These are phyloP conservation scores for Quercus aquifolioides DNA, from an alignment of 306 rosid genomes.

Conservation along the genomic window DNA sequence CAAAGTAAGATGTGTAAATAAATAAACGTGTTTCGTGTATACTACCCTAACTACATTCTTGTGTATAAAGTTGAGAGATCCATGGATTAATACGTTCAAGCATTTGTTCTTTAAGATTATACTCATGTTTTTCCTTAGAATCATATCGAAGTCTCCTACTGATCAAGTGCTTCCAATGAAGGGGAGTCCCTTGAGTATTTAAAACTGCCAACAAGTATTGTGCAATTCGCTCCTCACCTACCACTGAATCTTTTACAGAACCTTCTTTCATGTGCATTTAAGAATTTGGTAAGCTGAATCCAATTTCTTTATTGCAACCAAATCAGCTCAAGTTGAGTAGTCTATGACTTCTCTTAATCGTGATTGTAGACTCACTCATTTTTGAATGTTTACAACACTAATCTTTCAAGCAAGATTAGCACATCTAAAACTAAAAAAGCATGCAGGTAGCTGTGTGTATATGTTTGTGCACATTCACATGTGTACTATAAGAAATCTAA, in stretches of 20 bases:
- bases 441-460: too few species aligned
- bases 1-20: too few species aligned
- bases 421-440: neutral
- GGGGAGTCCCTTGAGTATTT: slow-evolving; percentile 68
- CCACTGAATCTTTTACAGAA: slow-evolving; percentile 84
- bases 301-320: neutral
- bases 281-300: neutral
- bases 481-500: too few species aligned
- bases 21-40: too few species aligned
- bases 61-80: too few species aligned
- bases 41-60: too few species aligned
- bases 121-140: too few species aligned
- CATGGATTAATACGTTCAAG: too few species aligned
- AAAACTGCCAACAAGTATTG: slow-evolving; percentile 79
- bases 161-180: slow-evolving; percentile 68
- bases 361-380: neutral
- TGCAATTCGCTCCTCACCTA: slow-evolving; percentile 88
- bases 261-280: slow-evolving; percentile 49
- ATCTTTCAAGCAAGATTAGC: neutral
- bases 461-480: too few species aligned
- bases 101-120: too few species aligned
- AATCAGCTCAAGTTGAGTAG: neutral
- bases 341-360: neutral
- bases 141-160: slow-evolving; percentile 51
- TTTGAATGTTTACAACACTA: neutral